Percentiles rank a stretch among this genome's conserved stretches.
Evolutionary conservation across 192 early-diverging fungal genomes (phyloP).

Genomic region (Podila clonocystis): DNA sequence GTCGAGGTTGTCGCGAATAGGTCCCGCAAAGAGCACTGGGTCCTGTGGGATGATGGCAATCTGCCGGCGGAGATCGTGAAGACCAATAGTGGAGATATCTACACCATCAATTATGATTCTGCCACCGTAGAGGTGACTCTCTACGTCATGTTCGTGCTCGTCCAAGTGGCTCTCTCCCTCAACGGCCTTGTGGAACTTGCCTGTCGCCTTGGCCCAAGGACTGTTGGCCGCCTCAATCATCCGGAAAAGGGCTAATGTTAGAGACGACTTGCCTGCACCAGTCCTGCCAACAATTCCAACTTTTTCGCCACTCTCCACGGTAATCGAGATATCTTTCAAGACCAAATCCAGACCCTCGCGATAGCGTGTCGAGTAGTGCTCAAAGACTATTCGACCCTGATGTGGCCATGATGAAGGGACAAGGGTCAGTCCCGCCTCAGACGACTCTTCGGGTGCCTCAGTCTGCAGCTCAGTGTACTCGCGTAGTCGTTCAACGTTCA

Average conservation of each 20-base stretch:
- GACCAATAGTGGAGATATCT: constrained; percentile 70
- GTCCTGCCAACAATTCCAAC: constrained; percentile 80
- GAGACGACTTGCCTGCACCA: constrained; percentile 59
- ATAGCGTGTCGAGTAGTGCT: constrained; percentile 82
- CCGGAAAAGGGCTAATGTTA: constrained; percentile 63
- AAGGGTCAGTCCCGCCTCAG: constrained; percentile 52
- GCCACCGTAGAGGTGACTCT: constrained; percentile 25
- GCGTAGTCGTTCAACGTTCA: constrained; percentile 82
- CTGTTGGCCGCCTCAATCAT: constrained; percentile 58
- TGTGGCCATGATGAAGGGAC: constrained; percentile 76
- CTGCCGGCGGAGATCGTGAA: constrained; percentile 61
- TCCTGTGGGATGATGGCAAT: constrained; percentile 87
- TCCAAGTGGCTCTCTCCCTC: constrained; percentile 68
- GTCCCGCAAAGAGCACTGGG: constrained; percentile 73
- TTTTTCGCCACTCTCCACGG: constrained; percentile 58
- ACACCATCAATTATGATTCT: constrained; percentile 67
- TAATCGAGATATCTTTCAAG: constrained; percentile 73
- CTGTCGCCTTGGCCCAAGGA: constrained; percentile 62
- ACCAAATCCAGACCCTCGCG: constrained; percentile 82
- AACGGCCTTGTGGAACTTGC: constrained; percentile 37
- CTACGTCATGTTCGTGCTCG: constrained; percentile 54
- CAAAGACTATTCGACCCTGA: constrained; percentile 76
- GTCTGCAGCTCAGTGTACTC: constrained; percentile 83
- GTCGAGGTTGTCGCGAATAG: constrained; percentile 66
- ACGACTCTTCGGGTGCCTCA: constrained; percentile 82